phyloP scores from a whole-genome alignment of 2,329 filamentous ascomycete genomes.

The Pseudopyrenochaeta lycopersici region DNA sequence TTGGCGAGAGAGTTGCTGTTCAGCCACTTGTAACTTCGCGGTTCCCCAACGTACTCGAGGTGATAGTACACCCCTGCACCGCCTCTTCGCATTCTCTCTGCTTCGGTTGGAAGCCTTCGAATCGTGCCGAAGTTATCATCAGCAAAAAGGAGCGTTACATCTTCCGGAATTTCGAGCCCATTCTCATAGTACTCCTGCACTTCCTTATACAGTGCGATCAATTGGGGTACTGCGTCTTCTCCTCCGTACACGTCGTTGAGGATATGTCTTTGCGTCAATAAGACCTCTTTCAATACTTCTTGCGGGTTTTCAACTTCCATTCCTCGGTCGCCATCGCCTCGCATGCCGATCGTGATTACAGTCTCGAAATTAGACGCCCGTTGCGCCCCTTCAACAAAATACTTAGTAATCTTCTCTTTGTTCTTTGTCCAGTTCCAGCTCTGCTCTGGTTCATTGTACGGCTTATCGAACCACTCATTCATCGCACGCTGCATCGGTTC shows the following conservation, averaged over 20 bases:
- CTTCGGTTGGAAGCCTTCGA: slow-evolving; percentile 7
- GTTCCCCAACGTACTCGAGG: slow-evolving; percentile 19
- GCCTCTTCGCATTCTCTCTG: slow-evolving; percentile 6
- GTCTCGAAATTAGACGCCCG: slow-evolving; percentile 6
- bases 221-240: slow-evolving; percentile 3
- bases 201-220: slow-evolving; percentile 17
- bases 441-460: no score
- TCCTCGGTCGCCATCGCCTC: slow-evolving; percentile 11
- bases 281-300: slow-evolving; percentile 7
- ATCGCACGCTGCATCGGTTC: slow-evolving; percentile 28
- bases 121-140: slow-evolving; percentile 22
- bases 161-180: slow-evolving; percentile 12
- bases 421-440: slow-evolving; percentile 15
- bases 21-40: slow-evolving; percentile 22
- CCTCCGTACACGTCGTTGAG: slow-evolving; percentile 4
- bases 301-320: slow-evolving; percentile 12
- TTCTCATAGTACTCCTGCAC: slow-evolving; percentile 17
- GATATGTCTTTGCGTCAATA: slow-evolving; percentile 10
- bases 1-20: slow-evolving; percentile 16
- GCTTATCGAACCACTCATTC: slow-evolving; percentile 23
- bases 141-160: slow-evolving; percentile 17
- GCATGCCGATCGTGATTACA: slow-evolving; percentile 17
- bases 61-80: slow-evolving; percentile 19
- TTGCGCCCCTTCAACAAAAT: slow-evolving; percentile 6
- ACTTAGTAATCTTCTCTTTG: slow-evolving; percentile 13